Percentiles rank a stretch among this genome's conserved stretches.
Conservation (phyloP, 495 filamentous ascomycete species). For the Hypoxylon intermedium region DNA sequence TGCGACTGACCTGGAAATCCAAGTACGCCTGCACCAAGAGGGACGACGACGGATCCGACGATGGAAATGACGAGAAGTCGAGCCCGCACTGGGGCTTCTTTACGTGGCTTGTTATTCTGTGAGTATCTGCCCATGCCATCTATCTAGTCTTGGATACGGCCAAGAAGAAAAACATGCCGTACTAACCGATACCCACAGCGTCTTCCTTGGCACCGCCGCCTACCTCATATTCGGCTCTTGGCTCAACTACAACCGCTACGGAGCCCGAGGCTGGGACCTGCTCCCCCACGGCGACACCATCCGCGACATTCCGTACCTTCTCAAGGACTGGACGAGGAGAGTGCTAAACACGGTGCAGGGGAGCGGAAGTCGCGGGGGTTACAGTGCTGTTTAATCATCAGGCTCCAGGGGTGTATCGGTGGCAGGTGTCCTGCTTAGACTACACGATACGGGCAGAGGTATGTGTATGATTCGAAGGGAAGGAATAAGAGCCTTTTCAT, state of each 20-base stretch:
- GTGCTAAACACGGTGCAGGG: conserved; percentile 87
- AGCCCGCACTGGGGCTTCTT: conserved; percentile 85
- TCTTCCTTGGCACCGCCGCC: conserved; percentile 83
- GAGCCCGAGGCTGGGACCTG: conserved; percentile 92
- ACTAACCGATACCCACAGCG: conserved; percentile 54
- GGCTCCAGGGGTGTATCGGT: too few relatives aligned
- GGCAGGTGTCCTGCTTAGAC: too few relatives aligned
- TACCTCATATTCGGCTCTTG: conserved; percentile 98
- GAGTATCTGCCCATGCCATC: conserved; percentile 49
- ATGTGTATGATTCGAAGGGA: too few relatives aligned
- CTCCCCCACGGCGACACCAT: conserved; percentile 92
- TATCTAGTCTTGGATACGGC: background rate
- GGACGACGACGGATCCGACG: conserved; percentile 53
- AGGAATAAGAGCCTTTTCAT: too few relatives aligned
- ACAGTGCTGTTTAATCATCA: conserved; percentile 80
- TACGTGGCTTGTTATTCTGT: conserved; percentile 97
- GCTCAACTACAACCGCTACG: conserved; percentile 98
- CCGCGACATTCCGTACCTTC: conserved; percentile 87
- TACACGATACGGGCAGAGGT: too few relatives aligned
- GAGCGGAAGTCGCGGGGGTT: conserved; percentile 80
- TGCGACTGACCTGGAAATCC: conserved; percentile 83
- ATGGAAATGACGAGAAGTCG: conserved; percentile 34
- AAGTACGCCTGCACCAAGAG: conserved; percentile 79
- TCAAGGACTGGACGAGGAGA: conserved; percentile 83
- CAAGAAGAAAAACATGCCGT: background rate